Conservation (phyloP, 495 filamentous ascomycete species). For the Tuber microsphaerosporum region DNA sequence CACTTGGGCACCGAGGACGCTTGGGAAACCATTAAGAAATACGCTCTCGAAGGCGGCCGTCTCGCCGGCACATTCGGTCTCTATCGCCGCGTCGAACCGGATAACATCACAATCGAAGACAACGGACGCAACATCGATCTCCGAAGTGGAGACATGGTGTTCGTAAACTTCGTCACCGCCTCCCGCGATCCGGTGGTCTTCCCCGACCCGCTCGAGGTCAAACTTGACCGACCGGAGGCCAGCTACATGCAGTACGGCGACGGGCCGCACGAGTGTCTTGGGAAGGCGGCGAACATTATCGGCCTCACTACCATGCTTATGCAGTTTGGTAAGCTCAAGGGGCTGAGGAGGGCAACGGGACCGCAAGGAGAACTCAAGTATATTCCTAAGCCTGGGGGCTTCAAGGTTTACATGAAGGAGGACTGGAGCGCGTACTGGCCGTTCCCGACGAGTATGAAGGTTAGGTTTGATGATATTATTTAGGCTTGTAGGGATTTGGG, state of each 20-base stretch:
- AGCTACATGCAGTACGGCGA: conserved; percentile 62
- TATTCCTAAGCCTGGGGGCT: conserved; percentile 54
- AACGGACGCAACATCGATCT: conserved; percentile 27
- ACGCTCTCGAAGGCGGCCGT: conserved; percentile 51
- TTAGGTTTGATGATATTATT: conserved; percentile 48
- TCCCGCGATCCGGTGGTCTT: conserved; percentile 57
- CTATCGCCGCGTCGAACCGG: conserved; percentile 35
- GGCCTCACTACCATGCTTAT: conserved; percentile 53
- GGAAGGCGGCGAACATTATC: conserved; percentile 56
- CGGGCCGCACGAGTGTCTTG: conserved; percentile 51
- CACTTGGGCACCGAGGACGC: conserved; percentile 26
- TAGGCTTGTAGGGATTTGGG: not conserved
- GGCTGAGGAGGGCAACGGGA: conserved; percentile 62
- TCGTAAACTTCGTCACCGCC: conserved; percentile 54
- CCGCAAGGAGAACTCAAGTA: conserved; percentile 67
- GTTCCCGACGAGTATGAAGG: conserved; percentile 65
- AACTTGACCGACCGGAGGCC: conserved; percentile 59
- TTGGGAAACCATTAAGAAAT: conserved; percentile 42
- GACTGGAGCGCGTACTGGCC: conserved; percentile 65
- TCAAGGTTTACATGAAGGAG: conserved; percentile 64
- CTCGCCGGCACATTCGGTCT: conserved; percentile 45
- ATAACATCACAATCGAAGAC: conserved; percentile 24
- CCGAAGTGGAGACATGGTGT: conserved; percentile 45
- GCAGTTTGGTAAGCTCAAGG: conserved; percentile 52
- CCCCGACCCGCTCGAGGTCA: conserved; percentile 61